These are phyloP conservation scores for Macrotyloma uniflorum DNA, from an alignment of 306 rosid species.

Conservation along the genomic window DNA sequence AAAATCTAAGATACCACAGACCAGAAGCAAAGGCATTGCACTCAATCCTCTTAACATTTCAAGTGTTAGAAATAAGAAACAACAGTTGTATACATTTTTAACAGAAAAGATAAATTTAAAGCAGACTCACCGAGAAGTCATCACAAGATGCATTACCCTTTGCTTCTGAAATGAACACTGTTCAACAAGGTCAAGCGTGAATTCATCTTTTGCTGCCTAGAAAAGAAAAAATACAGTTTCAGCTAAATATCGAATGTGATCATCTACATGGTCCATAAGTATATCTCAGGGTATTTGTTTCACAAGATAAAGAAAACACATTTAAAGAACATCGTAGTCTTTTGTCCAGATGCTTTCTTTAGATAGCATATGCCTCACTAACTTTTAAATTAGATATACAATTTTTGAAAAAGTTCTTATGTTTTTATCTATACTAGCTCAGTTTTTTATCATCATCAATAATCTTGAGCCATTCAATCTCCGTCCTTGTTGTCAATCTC, in stretches of 20 bases:
- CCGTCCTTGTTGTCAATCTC: constrained; percentile 13
- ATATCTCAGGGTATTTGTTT: constrained; percentile 13
- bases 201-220: constrained; percentile 87
- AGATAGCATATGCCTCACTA: constrained; percentile 21
- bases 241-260: constrained; percentile 25
- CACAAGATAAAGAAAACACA: neutral
- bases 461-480: constrained; percentile 3
- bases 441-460: constrained; percentile 1
- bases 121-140: constrained; percentile 84
- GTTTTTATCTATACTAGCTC: constrained; percentile 18
- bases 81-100: neutral
- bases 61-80: constrained; percentile 13
- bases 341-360: constrained; percentile 21
- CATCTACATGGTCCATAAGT: constrained; percentile 5
- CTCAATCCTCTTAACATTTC: constrained; percentile 17
- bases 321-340: neutral
- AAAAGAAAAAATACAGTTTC: constrained; percentile 23
- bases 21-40: constrained; percentile 21
- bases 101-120: constrained; percentile 29
- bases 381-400: neutral
- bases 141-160: constrained; percentile 89
- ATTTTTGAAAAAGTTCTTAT: constrained; percentile 12
- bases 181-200: constrained; percentile 94
- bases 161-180: constrained; percentile 96
- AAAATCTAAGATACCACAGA: neutral